Base-by-base conservation (phyloP, 1,284 basidiomycete genomes). In the Earliella scabrosa region DNA sequence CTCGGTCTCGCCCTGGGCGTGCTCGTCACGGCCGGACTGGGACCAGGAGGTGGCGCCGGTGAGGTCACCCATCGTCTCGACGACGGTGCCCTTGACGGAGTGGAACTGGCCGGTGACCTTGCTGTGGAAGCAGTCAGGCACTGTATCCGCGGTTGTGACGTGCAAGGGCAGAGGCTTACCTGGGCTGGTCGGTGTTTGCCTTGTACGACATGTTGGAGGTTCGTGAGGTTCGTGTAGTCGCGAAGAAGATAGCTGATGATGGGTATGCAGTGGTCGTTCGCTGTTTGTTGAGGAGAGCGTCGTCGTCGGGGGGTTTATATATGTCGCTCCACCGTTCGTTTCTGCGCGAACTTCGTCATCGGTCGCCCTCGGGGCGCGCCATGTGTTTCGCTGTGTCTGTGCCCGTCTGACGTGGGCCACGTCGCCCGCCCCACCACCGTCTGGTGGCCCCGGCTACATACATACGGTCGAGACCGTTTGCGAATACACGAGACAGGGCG, bases 31-130 rank as follows among this genome's bases (percentile, higher is more conserved):
- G 18, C 88, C 88, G 31, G 83, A 73, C 58, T 79, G 69, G 64
- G 77, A 63, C 83, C 81, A 85, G 2, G 73, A 67, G 49, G 72
- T 59, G 8, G 74, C 66, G 20, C 83, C 83, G 38, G 76, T 78
- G 48, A 78, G 24, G 61, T 83, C 77, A 51, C 85, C 83, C 48
- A 82, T 67, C 71, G 75, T 68, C 74, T 90, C 87, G 63, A 88
- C 82, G 52, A 71, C 68, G 50, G 73, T 79, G 23, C 90, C 90
- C 74, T 86, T 86, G 35, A 76, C 56, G 3, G 82, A 85, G 72
- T 86, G 82, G 64, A 68, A 75, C 71, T 89, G 82, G 60, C 87
- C 89, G 66, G 81, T 76, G 62, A 76, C 66, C 76, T 91, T 89
- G 77, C 81, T 85, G 52, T 39, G 43, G 26, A 11, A 35, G 23